phyloP scores from a whole-genome alignment of 352 stramenopile genomes.

The Peronospora destructor region DNA sequence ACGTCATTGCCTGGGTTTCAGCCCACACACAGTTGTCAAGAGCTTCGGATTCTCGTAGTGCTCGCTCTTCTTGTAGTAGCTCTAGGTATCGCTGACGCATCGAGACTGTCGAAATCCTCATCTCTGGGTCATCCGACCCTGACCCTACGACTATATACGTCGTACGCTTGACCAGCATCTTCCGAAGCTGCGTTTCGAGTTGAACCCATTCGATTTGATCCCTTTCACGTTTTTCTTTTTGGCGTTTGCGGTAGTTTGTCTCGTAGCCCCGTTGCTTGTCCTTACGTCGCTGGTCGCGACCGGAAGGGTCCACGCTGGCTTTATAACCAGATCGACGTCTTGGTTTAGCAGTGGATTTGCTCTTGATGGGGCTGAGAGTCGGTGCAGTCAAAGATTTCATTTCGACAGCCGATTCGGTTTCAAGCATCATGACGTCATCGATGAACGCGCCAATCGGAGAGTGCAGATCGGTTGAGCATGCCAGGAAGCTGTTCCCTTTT shows the following conservation, averaged over 20 bases:
- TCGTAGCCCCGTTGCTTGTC: conserved; percentile 34
- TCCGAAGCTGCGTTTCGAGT: conserved; percentile 18
- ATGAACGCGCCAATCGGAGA: conserved; percentile 1
- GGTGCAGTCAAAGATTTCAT: not conserved
- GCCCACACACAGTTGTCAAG: conserved; percentile 15
- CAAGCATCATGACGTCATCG: conserved; percentile 2
- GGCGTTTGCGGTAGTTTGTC: conserved; percentile 26
- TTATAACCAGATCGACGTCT: conserved; percentile 9
- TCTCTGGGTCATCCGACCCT: not conserved
- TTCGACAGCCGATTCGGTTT: not conserved
- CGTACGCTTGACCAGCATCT: conserved; percentile 21
- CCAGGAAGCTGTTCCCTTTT: conserved; percentile 9
- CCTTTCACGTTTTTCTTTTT: conserved; percentile 8
- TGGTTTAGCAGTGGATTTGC: conserved; percentile 11
- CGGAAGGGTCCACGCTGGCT: conserved; percentile 6
- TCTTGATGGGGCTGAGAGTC: conserved; percentile 12
- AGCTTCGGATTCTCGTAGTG: conserved; percentile 10
- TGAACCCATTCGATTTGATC: conserved; percentile 22
- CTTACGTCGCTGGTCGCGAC: conserved; percentile 22
- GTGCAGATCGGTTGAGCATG: conserved; percentile 1
- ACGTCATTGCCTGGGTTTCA: conserved; percentile 8
- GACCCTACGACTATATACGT: conserved; percentile 4
- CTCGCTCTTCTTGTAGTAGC: conserved; percentile 23
- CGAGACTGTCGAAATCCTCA: conserved; percentile 2
- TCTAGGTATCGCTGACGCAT: conserved; percentile 17